These are phyloP conservation scores for Phlegmacium glaucopus DNA, from an alignment of 768 basidiomycete species.

Conservation along the genomic window DNA sequence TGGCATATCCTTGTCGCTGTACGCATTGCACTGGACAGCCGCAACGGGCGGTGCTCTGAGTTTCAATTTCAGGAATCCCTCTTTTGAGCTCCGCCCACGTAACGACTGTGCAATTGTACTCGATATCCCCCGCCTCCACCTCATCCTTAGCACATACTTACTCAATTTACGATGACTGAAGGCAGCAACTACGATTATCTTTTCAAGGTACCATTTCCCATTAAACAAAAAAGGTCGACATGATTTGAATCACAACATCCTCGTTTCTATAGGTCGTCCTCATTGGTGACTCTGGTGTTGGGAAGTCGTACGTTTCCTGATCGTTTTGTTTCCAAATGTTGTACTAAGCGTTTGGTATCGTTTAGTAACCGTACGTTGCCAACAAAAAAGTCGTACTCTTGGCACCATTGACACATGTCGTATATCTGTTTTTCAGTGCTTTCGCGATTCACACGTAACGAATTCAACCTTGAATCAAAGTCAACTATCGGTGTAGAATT, in stretches of 20 bases:
- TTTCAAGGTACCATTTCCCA: slow-evolving; percentile 75
- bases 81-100: slow-evolving; percentile 5
- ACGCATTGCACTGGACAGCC: no score
- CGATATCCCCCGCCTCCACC: slow-evolving; percentile 16
- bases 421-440: slow-evolving; percentile 61
- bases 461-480: slow-evolving; percentile 99
- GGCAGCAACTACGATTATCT: slow-evolving; percentile 97
- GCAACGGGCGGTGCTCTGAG: slow-evolving; percentile 5
- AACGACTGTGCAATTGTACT: slow-evolving; percentile 1
- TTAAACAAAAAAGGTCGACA: background rate
- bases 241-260: slow-evolving; percentile 4
- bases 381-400: background rate
- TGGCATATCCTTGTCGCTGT: no score
- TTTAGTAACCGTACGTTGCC: slow-evolving; percentile 59
- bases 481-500: slow-evolving; percentile 99
- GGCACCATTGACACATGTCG: slow-evolving; percentile 2
- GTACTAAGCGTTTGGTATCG: slow-evolving; percentile 4
- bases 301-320: slow-evolving; percentile 86
- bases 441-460: slow-evolving; percentile 98
- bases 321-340: slow-evolving; percentile 1
- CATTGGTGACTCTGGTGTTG: slow-evolving; percentile 98
- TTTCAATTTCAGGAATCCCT: slow-evolving; percentile 5
- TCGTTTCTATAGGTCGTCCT: slow-evolving; percentile 74
- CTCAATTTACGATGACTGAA: slow-evolving; percentile 65
- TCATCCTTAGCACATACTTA: slow-evolving; percentile 5